Conservation (phyloP, 2,329 filamentous ascomycete genomes). For the Cordyceps javanica region DNA sequence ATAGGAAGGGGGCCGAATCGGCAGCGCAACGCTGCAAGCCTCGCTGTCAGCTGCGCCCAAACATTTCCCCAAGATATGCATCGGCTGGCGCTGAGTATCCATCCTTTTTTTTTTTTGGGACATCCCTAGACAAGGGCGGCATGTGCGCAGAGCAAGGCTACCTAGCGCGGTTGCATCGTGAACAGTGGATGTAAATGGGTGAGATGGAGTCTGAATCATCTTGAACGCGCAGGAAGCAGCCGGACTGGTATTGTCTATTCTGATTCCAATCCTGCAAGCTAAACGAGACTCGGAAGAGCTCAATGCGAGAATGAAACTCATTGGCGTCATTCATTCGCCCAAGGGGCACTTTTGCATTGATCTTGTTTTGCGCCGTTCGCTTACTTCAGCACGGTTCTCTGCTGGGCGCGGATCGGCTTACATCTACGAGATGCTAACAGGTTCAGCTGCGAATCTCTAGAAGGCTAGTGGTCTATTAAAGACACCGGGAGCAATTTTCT, state of each 20-base stretch:
- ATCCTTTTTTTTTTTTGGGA: not conserved
- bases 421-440: not conserved
- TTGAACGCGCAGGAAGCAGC: not conserved
- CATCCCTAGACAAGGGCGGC: not conserved
- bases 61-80: not conserved
- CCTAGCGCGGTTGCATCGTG: not conserved
- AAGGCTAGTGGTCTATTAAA: not conserved
- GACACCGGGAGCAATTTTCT: not conserved
- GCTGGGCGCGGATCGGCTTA: not conserved
- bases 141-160: not conserved
- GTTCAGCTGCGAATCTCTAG: not conserved
- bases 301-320: no score
- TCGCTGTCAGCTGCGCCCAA: not conserved
- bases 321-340: not conserved
- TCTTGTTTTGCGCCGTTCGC: not conserved
- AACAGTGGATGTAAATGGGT: not conserved
- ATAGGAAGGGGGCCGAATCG: not conserved
- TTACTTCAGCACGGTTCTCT: constrained; percentile 4
- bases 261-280: not conserved
- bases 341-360: not conserved
- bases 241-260: not conserved
- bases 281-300: not conserved
- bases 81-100: not conserved
- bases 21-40: not conserved
- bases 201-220: not conserved